Base-by-base conservation (phyloP, 306 rosid species). In the Comarum palustre region DNA sequence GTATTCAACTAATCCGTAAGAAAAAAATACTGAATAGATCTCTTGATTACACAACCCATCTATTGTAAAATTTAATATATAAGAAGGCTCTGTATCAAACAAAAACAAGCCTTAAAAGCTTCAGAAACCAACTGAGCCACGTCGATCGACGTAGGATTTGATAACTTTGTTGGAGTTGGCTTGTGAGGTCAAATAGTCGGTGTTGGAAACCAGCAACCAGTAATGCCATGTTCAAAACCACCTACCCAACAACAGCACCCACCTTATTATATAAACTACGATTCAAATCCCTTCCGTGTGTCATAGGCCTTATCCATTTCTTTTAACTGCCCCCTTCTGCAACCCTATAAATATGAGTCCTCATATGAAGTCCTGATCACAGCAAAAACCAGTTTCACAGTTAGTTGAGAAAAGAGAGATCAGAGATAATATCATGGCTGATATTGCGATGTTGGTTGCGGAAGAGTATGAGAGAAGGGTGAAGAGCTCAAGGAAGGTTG, bases 391-490 rank as follows among this genome's bases (percentile, higher is more conserved):
- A 27, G 34, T 51, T 34, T 17, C 17, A 31, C 25, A 22, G 36
- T 54, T 32, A 29, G 63, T 48, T 4, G 24, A 31, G 25, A 3
- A 20, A 41, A 61, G 42, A 61, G 68, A 63, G 47, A 29, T 29
- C 66, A 54, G 19, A 57, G 22, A 19, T 14, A 68, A 19, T 25
- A 29, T 52, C 32, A 90, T 91, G 97, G 81, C 97, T 54, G 97
- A 94, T 67, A 94, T 91, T 66, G 97, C 97, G 12, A 86, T 94
- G 73, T 66, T 94, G 83, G 92, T 94, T 5, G 95, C 87, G 0
- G 97, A 94, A 74, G 98, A 94, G 77, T 84, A 88, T 25, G 96
- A 89, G 83, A 94, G 91, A 69, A 89, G 95, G 57, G 68, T 84
- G 52, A 86, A 80, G 74, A 20, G 0, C 72, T 71, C 85, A 12